Conservation (phyloP, 2,329 filamentous ascomycete genomes). For the Aspergillus unguis region DNA sequence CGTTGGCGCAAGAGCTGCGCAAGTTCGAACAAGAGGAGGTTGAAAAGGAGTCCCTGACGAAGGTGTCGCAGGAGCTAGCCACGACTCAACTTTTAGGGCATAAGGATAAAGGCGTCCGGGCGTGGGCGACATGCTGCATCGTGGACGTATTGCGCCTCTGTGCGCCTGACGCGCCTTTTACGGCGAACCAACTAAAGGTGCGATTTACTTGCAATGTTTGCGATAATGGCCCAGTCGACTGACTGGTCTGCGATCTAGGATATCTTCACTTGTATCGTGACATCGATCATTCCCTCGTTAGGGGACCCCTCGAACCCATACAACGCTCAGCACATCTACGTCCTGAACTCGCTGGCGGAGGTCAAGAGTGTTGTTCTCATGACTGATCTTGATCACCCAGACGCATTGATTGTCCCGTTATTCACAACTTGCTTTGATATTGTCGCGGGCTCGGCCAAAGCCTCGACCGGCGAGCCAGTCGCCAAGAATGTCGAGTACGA, state of each 20-base stretch:
- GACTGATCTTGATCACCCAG: slow-evolving; percentile 78
- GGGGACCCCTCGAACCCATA: slow-evolving; percentile 85
- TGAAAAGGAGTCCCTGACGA: slow-evolving; percentile 75
- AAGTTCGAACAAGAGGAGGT: slow-evolving; percentile 84
- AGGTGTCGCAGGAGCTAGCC: slow-evolving; percentile 80
- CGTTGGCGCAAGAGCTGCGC: slow-evolving; percentile 75
- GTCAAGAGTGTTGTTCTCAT: slow-evolving; percentile 93
- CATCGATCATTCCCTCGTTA: slow-evolving; percentile 76
- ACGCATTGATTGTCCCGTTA: slow-evolving; percentile 72
- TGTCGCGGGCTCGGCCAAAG: slow-evolving; percentile 72
- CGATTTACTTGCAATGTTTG: slow-evolving; percentile 17
- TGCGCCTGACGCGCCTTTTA: slow-evolving; percentile 93
- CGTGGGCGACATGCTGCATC: slow-evolving; percentile 81
- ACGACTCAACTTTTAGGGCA: slow-evolving; percentile 79
- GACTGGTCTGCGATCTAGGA: slow-evolving; percentile 55
- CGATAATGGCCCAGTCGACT: neutral
- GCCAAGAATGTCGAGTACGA: slow-evolving; percentile 92
- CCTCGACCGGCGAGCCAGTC: slow-evolving; percentile 72
- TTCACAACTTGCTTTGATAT: slow-evolving; percentile 93
- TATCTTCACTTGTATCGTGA: slow-evolving; percentile 87
- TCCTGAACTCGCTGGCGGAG: slow-evolving; percentile 81
- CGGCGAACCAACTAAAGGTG: slow-evolving; percentile 84
- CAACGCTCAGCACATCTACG: slow-evolving; percentile 88
- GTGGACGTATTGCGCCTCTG: slow-evolving; percentile 91
- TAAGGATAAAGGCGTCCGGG: slow-evolving; percentile 89